These are phyloP conservation scores for Cercospora berteroae DNA, from an alignment of 2,329 filamentous ascomycete species.

Conservation along the genomic window DNA sequence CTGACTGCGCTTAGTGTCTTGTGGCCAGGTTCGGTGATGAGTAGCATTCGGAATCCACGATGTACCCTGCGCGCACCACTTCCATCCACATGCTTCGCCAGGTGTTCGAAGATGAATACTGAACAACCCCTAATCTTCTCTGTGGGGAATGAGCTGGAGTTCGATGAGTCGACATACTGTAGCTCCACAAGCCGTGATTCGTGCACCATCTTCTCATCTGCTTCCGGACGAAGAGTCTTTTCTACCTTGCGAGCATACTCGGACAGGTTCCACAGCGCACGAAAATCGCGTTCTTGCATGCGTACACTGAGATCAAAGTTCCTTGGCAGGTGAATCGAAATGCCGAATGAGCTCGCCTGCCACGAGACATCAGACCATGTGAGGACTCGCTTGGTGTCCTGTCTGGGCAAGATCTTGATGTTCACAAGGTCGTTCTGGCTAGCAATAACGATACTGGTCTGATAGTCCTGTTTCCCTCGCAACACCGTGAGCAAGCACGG, in stretches of 20 bases:
- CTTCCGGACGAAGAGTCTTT: constrained; percentile 64
- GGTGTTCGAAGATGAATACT: constrained; percentile 71
- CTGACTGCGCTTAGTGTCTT: constrained; percentile 76
- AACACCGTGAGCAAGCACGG: constrained; percentile 74
- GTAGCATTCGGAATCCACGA: constrained; percentile 72
- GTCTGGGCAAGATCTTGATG: constrained; percentile 64
- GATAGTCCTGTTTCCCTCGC: constrained; percentile 66
- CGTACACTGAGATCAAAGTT: constrained; percentile 72
- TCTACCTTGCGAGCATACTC: constrained; percentile 80
- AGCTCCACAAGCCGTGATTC: constrained; percentile 69
- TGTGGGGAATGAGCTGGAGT: constrained; percentile 69
- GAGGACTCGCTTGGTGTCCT: constrained; percentile 54
- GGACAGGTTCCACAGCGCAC: constrained; percentile 76
- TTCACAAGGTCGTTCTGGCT: constrained; percentile 79
- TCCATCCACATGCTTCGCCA: constrained; percentile 66
- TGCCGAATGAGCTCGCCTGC: constrained; percentile 64
- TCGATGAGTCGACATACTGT: constrained; percentile 75
- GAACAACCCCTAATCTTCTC: constrained; percentile 71
- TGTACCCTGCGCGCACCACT: constrained; percentile 71
- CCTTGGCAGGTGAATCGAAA: constrained; percentile 70
- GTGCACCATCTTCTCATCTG: constrained; percentile 69
- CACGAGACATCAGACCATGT: constrained; percentile 82
- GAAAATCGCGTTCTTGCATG: constrained; percentile 73
- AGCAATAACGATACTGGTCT: constrained; percentile 69
- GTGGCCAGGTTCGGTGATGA: constrained; percentile 73